Evolutionary conservation across 1,284 basidiomycete genomes (phyloP), one percentile per base, ranked within the genome.

Genomic region (Malassezia sp.): DNA sequence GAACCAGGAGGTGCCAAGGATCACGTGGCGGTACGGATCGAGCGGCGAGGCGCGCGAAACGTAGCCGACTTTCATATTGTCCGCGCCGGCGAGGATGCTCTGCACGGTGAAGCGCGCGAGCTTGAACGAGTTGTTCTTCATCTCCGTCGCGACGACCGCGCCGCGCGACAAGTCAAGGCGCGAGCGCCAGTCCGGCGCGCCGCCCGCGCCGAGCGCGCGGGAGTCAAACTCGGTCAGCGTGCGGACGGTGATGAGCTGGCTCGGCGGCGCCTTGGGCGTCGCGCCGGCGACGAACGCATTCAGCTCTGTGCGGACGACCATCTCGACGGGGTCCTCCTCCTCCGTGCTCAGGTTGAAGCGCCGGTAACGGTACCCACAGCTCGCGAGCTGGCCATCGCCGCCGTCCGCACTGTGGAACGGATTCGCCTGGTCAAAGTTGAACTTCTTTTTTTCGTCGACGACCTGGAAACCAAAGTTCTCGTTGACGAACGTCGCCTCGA

Each of bases 81-180:
- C 93, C 15, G 90, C 91, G 41, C 93, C 93, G 38, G 93, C 89
- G 32, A 99, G 76, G 44, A 96, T 78, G 69, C 85, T 86, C 75
- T 96, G 90, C 24, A 96, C 84, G 0, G 93, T 83, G 85, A 91
- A 99, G 68, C 91, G 85, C 15, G 91, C 90, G 40, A 99, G 79
- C 74, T 97, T 97, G 76, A 83, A 90, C 66, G 84, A 87, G 75
- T 99, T 99, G 75, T 97, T 99, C 78, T 97, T 97, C 93, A 97
- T 96, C 76, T 99, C 93, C 32, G 88, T 93, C 36, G 93, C 89
- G 48, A 97, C 88, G 34, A 99, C 91, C 3, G 93, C 93, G 64
- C 93, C 93, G 51, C 90, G 82, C 73, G 96, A 90, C 7, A 84
- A 81, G 73, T 99, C 93, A 41, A 99, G 76, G 73, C 93, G 93